Evolutionary conservation across 225 moss, liverwort and hornwort genomes (phyloP).

Genomic region (Marchantia polymorpha): DNA sequence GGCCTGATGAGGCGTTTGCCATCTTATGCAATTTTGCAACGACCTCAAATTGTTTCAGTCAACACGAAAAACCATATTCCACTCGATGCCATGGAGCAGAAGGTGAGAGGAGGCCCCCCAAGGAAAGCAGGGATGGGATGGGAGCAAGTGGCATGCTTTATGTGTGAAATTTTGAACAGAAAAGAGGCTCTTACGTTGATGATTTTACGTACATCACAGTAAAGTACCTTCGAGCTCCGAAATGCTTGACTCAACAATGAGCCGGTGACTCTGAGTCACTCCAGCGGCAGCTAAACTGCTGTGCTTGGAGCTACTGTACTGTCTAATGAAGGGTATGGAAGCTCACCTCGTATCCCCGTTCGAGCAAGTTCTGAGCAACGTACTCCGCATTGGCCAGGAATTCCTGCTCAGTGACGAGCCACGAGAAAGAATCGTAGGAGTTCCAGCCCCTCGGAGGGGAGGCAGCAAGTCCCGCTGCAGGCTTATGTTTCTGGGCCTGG

Average conservation of each 20-base stretch:
- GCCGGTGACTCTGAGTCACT: neutral
- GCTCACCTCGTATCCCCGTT: constrained; percentile 63
- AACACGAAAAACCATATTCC: too few relatives aligned
- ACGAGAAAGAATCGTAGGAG: constrained; percentile 24
- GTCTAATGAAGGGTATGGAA: neutral
- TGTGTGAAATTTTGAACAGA: too few relatives aligned
- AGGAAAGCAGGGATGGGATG: too few relatives aligned
- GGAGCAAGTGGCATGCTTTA: too few relatives aligned
- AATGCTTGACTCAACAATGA: neutral
- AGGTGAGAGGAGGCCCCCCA: too few relatives aligned
- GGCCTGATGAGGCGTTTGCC: too few relatives aligned
- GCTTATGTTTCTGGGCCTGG: too few relatives aligned
- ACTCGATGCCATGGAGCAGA: too few relatives aligned
- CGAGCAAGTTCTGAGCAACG: constrained; percentile 55
- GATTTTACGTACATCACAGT: too few relatives aligned
- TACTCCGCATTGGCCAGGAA: constrained; percentile 61
- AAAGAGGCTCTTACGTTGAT: too few relatives aligned
- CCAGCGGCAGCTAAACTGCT: neutral
- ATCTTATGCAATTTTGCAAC: too few relatives aligned
- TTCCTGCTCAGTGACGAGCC: constrained; percentile 50
- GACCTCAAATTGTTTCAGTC: too few relatives aligned
- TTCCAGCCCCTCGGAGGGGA: constrained; percentile 25
- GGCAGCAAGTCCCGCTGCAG: neutral
- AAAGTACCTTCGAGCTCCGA: neutral
- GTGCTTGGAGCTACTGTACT: neutral